Base-by-base conservation (phyloP, 805 yeast species). In the Nakazawaea pomicola region DNA sequence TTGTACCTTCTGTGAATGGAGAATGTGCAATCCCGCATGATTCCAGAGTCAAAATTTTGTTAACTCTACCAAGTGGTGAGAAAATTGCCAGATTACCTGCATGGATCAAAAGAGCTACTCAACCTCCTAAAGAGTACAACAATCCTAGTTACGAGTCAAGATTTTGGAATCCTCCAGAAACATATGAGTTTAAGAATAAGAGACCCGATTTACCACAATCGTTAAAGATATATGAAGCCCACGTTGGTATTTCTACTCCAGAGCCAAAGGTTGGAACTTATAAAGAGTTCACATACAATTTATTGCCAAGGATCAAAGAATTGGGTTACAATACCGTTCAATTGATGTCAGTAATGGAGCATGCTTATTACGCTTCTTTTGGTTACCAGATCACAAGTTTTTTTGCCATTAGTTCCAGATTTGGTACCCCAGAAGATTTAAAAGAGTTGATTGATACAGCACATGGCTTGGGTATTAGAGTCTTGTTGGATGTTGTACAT, bases 311-410 rank as follows among this genome's bases (percentile, higher is more conserved):
- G 33, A 86, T 91, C 50, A 79, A 78, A 51, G 76, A 82, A 47
- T 70, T 90, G 45, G 97, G 97, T 28, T 91, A 91, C 61, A 88
- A 93, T 60, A 80, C 95, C 4, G 83, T 91, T 52, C 99, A 91
- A 64, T 70, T 91, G 56, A 91, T 91, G 99, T 97, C 99, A 0
- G 75, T 91, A 33, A 91, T 91, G 99, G 99, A 91, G 62, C 99
- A 91, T 60, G 98, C 99, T 1, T 91, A 91, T 59, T 91, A 91
- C 60, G 99, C 97, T 1, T 87, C 96, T 2, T 91, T 91, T 59
- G 99, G 99, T n/a, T 91, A 91, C 60, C 99, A 91, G 61, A 80
- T 91, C 20, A 90, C 98, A 17, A 85, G 83, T 45, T 93, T 91
- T 58, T 91, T 85, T 59, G 97, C 98, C 2, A 71, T 76, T 18